Percentiles rank a stretch among this genome's conserved stretches.
These are phyloP conservation scores for Rhodamnia argentea DNA, from an alignment of 345 rosid genomes.

Conservation along the genomic window DNA sequence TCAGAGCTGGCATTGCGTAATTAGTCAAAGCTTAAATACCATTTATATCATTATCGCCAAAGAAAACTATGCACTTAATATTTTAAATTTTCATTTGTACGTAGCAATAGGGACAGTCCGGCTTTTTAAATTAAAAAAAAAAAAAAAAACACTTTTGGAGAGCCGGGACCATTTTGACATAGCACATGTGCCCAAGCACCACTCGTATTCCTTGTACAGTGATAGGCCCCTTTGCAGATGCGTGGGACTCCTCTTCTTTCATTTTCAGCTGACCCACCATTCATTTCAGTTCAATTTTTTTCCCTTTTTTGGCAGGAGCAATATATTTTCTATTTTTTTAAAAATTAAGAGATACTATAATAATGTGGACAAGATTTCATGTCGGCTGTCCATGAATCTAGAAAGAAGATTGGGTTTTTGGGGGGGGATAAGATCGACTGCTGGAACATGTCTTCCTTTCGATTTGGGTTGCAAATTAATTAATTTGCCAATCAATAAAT, in stretches of 20 bases:
- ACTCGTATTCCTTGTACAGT: too few species aligned
- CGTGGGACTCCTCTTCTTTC: not conserved
- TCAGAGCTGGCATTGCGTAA: too few species aligned
- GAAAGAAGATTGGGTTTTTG: not conserved
- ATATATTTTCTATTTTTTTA: not conserved
- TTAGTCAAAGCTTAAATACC: too few species aligned
- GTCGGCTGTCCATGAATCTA: not conserved
- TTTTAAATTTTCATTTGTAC: not conserved
- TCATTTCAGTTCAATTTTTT: not conserved
- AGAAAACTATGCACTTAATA: not conserved
- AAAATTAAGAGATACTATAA: not conserved
- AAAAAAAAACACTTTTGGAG: not conserved
- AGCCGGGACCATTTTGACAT: not conserved
- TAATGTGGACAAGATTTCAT: not conserved
- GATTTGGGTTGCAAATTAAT: not conserved
- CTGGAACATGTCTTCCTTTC: not conserved
- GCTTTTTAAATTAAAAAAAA: too few species aligned
- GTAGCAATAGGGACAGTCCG: not conserved
- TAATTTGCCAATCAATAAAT: not conserved
- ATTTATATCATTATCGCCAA: too few species aligned
- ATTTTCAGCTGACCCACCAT: not conserved
- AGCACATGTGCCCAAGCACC: too few species aligned
- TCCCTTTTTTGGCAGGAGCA: not conserved
- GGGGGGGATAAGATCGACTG: not conserved
- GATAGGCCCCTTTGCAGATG: not conserved